These are phyloP conservation scores for Galerina sulciceps DNA, from an alignment of 768 basidiomycete genomes.

Conservation along the genomic window DNA sequence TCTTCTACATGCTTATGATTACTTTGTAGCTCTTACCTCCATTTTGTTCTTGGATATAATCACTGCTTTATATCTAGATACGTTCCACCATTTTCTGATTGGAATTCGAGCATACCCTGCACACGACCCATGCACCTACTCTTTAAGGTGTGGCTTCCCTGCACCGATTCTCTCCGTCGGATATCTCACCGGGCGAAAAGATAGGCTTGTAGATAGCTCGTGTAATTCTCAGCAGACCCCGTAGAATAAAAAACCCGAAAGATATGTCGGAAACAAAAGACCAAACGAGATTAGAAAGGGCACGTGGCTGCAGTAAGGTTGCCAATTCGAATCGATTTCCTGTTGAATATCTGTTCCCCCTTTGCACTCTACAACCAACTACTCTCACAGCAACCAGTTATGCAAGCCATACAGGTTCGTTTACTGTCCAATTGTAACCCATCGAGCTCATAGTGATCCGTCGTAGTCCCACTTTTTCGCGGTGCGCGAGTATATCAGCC, in stretches of 20 bases:
- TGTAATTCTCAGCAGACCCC: not conserved
- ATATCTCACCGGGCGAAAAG: not conserved
- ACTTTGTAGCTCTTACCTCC: not conserved
- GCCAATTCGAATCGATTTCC: slow-evolving; percentile 34
- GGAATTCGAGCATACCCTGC: not conserved
- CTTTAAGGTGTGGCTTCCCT: no score
- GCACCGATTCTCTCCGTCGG: no score
- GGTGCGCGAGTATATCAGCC: slow-evolving; percentile 92
- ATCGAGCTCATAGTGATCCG: slow-evolving; percentile 4
- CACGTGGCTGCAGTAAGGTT: slow-evolving; percentile 31
- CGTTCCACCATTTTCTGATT: no score
- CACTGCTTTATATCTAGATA: slow-evolving; percentile 14
- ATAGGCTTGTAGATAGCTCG: not conserved
- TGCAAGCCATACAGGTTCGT: slow-evolving; percentile 48
- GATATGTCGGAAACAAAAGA: slow-evolving; percentile 2
- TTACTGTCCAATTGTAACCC: not conserved
- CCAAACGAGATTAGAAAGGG: slow-evolving; percentile 15
- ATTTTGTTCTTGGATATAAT: not conserved
- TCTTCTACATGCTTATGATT: not conserved
- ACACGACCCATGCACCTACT: not conserved
- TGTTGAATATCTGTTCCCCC: slow-evolving; percentile 14
- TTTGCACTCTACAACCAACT: slow-evolving; percentile 22
- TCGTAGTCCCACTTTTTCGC: slow-evolving; percentile 89
- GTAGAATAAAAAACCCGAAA: not conserved
- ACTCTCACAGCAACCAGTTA: slow-evolving; percentile 21